Base-by-base conservation (phyloP, 1,139 yeast species). In the Chernovozyma aurita region DNA sequence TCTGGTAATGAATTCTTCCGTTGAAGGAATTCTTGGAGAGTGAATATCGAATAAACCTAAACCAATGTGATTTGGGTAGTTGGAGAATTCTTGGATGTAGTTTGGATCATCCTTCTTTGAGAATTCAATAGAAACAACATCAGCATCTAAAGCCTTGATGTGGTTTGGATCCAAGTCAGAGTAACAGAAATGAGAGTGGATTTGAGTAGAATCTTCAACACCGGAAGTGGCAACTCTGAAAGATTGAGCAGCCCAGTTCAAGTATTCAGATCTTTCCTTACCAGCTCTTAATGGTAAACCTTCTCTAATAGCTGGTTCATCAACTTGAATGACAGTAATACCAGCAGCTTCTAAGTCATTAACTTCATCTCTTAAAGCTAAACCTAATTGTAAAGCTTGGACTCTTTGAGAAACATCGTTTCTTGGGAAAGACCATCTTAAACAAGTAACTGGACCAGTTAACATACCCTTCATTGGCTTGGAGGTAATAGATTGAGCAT, bases 361-460 rank as follows among this genome's bases (percentile, higher is more conserved):
- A 57, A 92, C 98, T 78, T 92, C 98, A 60, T 92, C 98, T 77
- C 98, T 87, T 63, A 92, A 80, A 56, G 97, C 97, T 61, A 92
- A 78, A 64, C 95, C 95, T 66, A 92, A 85, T 80, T 92, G 98
- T 67, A 86, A 79, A 57, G 97, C 90, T 78, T 92, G 98, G 52
- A 81, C 77, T 77, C 86, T 80, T 74, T 86, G 94, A 50, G 95
- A 78, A 54, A 92, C 85, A 61, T 92, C 98, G 65, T 90, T 94
- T 83, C 98, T 87, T 76, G 98, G 98, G 97, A 92, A 92, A 58
- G 98, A 92, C 98, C 98, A 92, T 83, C 98, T 87, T 68, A 92
- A 83, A 73, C 95, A 87, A 60, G 98, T 92, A 57, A 92, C 95
- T 66, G 98, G 98, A 74, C 98, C 98, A 65, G 98, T 90, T 69